Base-by-base conservation (phyloP, 1,284 basidiomycete species). In the Sparassis latifolia region DNA sequence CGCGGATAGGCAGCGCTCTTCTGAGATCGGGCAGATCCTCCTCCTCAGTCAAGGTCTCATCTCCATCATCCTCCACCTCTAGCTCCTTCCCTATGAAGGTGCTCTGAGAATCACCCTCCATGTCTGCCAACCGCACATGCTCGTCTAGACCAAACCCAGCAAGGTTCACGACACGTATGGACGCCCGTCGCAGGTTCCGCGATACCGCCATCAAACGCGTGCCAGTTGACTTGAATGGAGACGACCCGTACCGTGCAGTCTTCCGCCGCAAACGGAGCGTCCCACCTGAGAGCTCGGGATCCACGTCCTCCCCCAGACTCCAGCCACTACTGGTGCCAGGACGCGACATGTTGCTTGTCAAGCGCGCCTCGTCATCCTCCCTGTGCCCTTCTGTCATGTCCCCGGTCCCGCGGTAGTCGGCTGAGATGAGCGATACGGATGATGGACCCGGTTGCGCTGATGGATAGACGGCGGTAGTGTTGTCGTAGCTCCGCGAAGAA, bases 161-260 rank as follows among this genome's bases (percentile, higher is more conserved):
- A 45, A 93, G 69, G 63, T 92, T 92, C 37, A 92, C 91, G 12
- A 97, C 91, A 27, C 93, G 80, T 47, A 89, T 67, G 33, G 89
- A 92, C 42, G 84, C 81, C 12, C 86, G 75, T n/a, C 82, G 73
- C 4, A 94, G 56, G 52, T 73, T 80, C 49, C 75, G 74, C 33
- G 80, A 79, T 44, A 88, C 74, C 30, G 73, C 72, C 58, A 76
- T 78, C 45, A 89, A 67, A 10, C 74, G 77, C 4, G 75, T 75
- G 2, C 77, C 77, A 2, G 82, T 80, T 58, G 73, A 78, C 57
- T 78, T 78, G 38, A 84, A 61, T 2, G 82, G 78, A 0, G 75
- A 64, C 0, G 69, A 55, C 55, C 70, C 76, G 55, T 85, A 84
- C 10, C 77, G 74, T 44, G 74, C 56, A 1, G 76, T 76, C 37